Evolutionary conservation across 352 stramenopile species (phyloP).

Genomic region (Pythium sp.): DNA sequence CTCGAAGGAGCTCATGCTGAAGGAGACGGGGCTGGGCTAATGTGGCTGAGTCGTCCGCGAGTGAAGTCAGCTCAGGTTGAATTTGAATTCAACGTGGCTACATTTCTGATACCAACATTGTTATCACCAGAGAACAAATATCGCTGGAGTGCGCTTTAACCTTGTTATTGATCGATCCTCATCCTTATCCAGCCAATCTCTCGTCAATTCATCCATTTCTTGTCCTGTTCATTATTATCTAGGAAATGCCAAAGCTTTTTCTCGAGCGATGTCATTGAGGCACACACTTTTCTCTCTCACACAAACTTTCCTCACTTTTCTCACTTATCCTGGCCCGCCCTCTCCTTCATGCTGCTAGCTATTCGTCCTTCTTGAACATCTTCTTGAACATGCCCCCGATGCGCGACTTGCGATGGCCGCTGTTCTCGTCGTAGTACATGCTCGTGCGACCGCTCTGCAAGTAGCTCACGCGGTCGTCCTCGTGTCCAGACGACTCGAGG

Average conservation of each 20-base stretch:
- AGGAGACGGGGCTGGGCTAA: conserved; percentile 45
- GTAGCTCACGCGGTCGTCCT: conserved; percentile 26
- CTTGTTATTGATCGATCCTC: no score
- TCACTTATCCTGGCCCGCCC: background rate
- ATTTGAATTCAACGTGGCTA: no score
- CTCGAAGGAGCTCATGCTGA: conserved; percentile 65
- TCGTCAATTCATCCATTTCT: no score
- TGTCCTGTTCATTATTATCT: no score
- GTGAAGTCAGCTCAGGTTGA: background rate
- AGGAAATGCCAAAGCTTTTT: no score
- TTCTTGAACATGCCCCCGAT: conserved; percentile 89
- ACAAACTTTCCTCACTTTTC: background rate
- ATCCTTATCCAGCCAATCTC: no score
- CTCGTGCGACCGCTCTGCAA: conserved; percentile 30
- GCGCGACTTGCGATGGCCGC: conserved; percentile 62
- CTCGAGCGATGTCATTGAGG: no score
- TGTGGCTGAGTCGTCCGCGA: background rate
- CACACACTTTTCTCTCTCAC: background rate
- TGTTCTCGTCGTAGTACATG: conserved; percentile 65
- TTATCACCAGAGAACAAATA: no score
- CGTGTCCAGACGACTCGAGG: conserved; percentile 22
- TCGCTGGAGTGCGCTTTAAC: no score
- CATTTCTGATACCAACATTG: no score
- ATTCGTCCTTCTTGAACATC: conserved; percentile 87
- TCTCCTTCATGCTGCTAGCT: background rate